Evolutionary conservation across 192 early-diverging fungal species (phyloP), one percentile per base, ranked within the genome.

Genomic region (Endogone sp.): DNA sequence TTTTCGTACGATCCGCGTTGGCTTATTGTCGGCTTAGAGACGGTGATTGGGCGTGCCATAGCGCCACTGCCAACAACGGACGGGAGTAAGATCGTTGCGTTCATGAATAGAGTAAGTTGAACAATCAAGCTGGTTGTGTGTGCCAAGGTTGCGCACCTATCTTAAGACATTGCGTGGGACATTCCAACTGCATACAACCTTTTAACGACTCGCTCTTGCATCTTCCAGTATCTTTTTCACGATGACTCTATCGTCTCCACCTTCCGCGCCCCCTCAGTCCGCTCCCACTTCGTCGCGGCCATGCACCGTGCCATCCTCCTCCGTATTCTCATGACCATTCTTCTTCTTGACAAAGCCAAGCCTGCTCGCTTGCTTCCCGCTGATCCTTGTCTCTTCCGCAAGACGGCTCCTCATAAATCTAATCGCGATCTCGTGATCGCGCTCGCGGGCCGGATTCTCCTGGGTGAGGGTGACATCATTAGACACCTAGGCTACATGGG

Each of bases 321-420:
- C 59, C 29, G 72, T 6, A 64, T 78, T 2, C 74, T 78, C 29
- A 78, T 78, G 77, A 44, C 74, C 20, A 78, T 78, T 13, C 26
- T 78, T 16, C 74, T 78, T 26, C 73, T 78, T 1, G 77, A 78
- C 59, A 74, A 74, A 29, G 77, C 77, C 23, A 78, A 78, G 58
- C 28, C 49, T 4, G 72, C 61, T 3, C 60, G 66, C 2, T 69
- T 78, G 24, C 73, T 78, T 24, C 69, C 68, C 3, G 69, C 72
- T 4, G 77, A 78, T 29, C 77, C 77, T 62, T 78, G 77, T 23
- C 29, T 78, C 2, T 78, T 78, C 77, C 73, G 71, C 25, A 74
- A 71, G 69, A 69, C 73, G 65, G 22, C 13, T 0, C 24, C 11
- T 2, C 13, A 26, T 60, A 78, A 78, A 29, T 66, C 76, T 1